phyloP scores from a whole-genome alignment of 2,329 filamentous ascomycete species.

The Coniochaeta hoffmannii region DNA sequence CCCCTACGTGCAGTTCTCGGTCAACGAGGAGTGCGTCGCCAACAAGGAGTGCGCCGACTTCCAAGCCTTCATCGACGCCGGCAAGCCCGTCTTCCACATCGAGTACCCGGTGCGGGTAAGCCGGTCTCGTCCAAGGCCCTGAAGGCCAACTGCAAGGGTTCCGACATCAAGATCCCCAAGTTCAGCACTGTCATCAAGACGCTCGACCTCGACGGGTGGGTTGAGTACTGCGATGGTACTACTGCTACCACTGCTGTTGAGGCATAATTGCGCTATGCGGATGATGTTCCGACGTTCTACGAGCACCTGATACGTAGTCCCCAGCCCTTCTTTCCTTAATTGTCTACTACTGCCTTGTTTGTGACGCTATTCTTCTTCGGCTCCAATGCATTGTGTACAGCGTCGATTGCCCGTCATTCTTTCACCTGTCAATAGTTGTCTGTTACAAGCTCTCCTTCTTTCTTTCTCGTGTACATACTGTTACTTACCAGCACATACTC shows the following conservation, averaged over 20 bases:
- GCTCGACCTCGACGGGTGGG: constrained; percentile 55
- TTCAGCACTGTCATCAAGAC: constrained; percentile 61
- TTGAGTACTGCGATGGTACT: constrained; percentile 40
- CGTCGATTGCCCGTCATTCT: no score
- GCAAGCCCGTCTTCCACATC: constrained; percentile 56
- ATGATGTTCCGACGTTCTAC: no score
- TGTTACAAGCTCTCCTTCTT: no score
- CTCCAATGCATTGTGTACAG: no score
- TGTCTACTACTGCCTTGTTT: no score
- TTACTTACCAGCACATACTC: neutral
- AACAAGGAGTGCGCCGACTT: constrained; percentile 45
- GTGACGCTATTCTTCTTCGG: neutral
- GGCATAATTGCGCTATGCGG: no score
- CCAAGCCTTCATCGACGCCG: constrained; percentile 37
- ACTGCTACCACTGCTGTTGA: no score
- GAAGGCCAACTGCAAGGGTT: constrained; percentile 34
- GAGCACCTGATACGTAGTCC: neutral
- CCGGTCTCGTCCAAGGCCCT: constrained; percentile 25
- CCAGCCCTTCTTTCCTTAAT: neutral
- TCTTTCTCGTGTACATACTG: neutral
- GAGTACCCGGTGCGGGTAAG: constrained; percentile 55
- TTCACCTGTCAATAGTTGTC: no score
- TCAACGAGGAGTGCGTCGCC: constrained; percentile 50
- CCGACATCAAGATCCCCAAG: constrained; percentile 28
- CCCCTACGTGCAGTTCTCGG: constrained; percentile 12